These are phyloP conservation scores for Tribonema minus DNA, from an alignment of 108 stramenopile genomes.

Conservation along the genomic window DNA sequence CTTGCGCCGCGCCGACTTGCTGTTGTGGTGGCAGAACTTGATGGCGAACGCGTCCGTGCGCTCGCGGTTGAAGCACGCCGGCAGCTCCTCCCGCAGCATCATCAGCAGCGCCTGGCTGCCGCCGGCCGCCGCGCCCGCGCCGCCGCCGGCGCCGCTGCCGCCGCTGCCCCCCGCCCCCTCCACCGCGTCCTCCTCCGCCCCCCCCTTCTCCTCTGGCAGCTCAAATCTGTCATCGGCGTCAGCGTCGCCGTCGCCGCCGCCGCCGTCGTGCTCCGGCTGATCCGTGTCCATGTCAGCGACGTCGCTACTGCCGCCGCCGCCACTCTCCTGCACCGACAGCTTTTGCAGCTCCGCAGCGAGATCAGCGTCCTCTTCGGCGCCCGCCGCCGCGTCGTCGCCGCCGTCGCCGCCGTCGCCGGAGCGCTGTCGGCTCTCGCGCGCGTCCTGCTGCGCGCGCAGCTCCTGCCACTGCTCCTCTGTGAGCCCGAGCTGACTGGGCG, in stretches of 20 bases:
- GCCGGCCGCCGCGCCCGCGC: too few species aligned
- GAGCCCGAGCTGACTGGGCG: slow-evolving; percentile 76
- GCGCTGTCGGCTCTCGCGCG: too few species aligned
- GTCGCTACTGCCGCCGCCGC: not conserved
- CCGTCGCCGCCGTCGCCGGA: too few species aligned
- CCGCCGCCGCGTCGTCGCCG: too few species aligned
- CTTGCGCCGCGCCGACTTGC: slow-evolving; percentile 63
- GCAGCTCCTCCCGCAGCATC: slow-evolving; percentile 82
- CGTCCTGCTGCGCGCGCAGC: slow-evolving; percentile 63
- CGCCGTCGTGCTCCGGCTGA: not conserved
- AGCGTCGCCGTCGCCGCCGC: not conserved
- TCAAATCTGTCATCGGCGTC: slow-evolving; percentile 32
- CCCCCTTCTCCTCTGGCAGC: slow-evolving; percentile 27
- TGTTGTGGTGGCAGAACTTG: slow-evolving; percentile 25
- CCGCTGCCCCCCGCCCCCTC: slow-evolving; percentile 74
- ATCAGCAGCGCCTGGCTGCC: slow-evolving; percentile 59
- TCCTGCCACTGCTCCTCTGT: slow-evolving; percentile 68
- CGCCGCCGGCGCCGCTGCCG: slow-evolving; percentile 58
- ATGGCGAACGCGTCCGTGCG: slow-evolving; percentile 81
- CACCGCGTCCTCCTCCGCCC: slow-evolving; percentile 37
- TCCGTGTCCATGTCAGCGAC: too few species aligned
- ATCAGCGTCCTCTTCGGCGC: too few species aligned
- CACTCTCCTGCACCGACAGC: too few species aligned
- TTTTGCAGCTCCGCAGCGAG: too few species aligned
- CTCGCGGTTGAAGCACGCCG: slow-evolving; percentile 76